These are phyloP conservation scores for Talaromyces piceae DNA, from an alignment of 2,329 filamentous ascomycete species.

Conservation along the genomic window DNA sequence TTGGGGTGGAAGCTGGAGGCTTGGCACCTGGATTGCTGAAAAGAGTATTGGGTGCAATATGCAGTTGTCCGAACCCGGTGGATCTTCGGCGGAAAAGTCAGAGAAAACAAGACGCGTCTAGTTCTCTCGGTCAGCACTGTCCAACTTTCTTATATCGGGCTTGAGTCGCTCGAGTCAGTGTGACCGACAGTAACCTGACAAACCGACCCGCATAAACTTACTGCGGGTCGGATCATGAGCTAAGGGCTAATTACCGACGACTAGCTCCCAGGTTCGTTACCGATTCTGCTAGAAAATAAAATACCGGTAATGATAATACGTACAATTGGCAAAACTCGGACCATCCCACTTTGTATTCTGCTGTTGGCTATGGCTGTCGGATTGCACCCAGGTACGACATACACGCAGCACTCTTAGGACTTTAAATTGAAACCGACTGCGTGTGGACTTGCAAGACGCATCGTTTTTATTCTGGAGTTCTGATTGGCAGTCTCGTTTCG, in stretches of 20 bases:
- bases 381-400: not conserved
- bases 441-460: not conserved
- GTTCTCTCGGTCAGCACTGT: not conserved
- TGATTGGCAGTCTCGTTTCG: too few relatives aligned
- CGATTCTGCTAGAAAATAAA: not conserved
- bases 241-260: not conserved
- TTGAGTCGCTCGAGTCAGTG: not conserved
- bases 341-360: not conserved
- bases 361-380: not conserved
- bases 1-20: not conserved
- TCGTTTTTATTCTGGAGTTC: too few relatives aligned
- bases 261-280: not conserved
- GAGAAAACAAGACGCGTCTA: slow-evolving; percentile 18
- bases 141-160: not conserved
- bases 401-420: not conserved
- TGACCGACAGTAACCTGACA: too few relatives aligned
- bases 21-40: not conserved
- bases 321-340: not conserved
- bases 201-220: not conserved
- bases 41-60: not conserved
- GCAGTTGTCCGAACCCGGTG: not conserved
- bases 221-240: not conserved
- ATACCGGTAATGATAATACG: slow-evolving; percentile 1
- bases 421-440: not conserved
- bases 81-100: not conserved